Evolutionary conservation across 2,329 filamentous ascomycete genomes (phyloP).

Genomic region (Keithomyces neogunnii): DNA sequence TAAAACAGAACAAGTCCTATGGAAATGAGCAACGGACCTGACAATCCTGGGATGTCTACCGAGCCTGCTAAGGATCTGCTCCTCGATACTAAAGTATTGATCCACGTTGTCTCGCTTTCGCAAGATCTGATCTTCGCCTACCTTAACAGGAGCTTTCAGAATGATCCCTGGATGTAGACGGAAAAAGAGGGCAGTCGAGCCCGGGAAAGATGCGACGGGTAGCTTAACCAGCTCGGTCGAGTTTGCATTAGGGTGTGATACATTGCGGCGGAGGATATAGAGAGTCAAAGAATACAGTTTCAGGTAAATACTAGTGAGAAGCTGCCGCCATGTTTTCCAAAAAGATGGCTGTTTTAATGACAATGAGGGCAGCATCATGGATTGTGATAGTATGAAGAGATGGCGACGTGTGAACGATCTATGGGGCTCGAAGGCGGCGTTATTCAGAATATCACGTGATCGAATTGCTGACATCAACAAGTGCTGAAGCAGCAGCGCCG

Average conservation of each 20-base stretch:
- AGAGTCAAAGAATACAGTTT: neutral
- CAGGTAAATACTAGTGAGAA: neutral
- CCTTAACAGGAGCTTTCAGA: constrained; percentile 7
- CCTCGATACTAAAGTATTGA: constrained; percentile 6
- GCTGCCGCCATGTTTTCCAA: neutral
- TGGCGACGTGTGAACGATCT: neutral
- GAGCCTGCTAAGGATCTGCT: constrained; percentile 8
- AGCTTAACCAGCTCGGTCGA: constrained; percentile 5
- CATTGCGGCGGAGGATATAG: neutral
- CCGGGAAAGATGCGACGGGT: constrained; percentile 6
- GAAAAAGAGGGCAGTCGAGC: constrained; percentile 11
- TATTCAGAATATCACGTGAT: neutral
- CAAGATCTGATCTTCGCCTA: constrained; percentile 4
- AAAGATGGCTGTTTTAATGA: neutral
- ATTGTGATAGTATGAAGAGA: neutral
- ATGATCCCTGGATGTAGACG: constrained; percentile 5
- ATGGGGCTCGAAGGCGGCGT: neutral
- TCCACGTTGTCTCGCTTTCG: constrained; percentile 4
- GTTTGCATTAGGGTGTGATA: neutral
- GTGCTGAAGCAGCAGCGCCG: too few species aligned
- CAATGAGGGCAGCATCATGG: neutral
- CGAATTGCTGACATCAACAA: neutral
- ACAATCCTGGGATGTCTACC: constrained; percentile 8
- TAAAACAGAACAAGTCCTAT: neutral
- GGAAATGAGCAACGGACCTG: constrained; percentile 1